These are phyloP conservation scores for Colletotrichum tabaci DNA, from an alignment of 2,329 filamentous ascomycete species.

Conservation along the genomic window DNA sequence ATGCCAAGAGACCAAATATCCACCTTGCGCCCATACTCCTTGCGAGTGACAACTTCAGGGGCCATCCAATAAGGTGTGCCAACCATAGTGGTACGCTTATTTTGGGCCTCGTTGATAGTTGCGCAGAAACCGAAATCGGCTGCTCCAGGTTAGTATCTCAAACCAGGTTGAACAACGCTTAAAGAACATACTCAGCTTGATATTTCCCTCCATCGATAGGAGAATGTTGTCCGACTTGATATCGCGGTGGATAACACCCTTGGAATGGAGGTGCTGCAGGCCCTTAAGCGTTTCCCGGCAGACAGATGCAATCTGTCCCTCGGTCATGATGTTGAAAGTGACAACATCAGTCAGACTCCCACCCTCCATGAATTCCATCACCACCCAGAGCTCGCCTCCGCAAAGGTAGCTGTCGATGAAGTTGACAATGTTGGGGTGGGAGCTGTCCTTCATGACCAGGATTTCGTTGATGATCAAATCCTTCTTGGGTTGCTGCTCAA, in stretches of 20 bases:
- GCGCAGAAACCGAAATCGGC: constrained; percentile 99
- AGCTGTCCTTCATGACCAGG: constrained; percentile 98
- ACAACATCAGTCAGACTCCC: constrained; percentile 98
- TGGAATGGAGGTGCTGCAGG: constrained; percentile 94
- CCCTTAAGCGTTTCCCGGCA: constrained; percentile 94
- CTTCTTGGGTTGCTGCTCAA: constrained; percentile 99
- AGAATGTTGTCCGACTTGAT: constrained; percentile 99
- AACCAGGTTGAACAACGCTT: background rate
- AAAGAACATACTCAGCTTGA: constrained; percentile 87
- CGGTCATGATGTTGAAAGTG: constrained; percentile 99
- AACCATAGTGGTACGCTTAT: constrained; percentile 99
- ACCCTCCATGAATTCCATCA: constrained; percentile 99
- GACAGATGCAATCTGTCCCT: constrained; percentile 96
- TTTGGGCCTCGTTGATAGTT: constrained; percentile 96
- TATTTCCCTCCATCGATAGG: constrained; percentile 92
- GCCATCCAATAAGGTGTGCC: constrained; percentile 99
- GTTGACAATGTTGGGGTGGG: constrained; percentile 98
- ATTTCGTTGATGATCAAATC: constrained; percentile 99
- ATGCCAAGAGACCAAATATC: constrained; percentile 99
- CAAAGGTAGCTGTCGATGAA: constrained; percentile 98
- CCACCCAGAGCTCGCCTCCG: constrained; percentile 93
- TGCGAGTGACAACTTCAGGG: constrained; percentile 95
- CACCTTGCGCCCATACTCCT: constrained; percentile 98
- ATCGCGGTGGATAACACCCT: constrained; percentile 97
- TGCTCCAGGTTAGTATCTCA: constrained; percentile 59